Base-by-base conservation (phyloP, 441 rosid genomes). In the Pelargonium myrrhifolium region DNA sequence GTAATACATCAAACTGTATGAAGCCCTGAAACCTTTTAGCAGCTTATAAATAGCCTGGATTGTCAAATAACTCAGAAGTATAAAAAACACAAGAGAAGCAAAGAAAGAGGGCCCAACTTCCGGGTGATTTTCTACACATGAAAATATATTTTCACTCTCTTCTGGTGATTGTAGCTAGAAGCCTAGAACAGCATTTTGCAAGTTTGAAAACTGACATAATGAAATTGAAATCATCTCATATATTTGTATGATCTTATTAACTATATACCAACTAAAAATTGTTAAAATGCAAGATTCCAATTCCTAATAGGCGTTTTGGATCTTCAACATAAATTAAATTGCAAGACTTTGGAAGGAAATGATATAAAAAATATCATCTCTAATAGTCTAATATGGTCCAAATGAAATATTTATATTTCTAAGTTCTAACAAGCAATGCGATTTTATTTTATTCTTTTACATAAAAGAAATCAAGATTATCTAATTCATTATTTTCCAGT, bases 1-100 rank as follows among this genome's bases (percentile, higher is more conserved):
- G 31, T 63, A 74, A 24, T 65, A 39, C 24, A 67, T 76, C 73
- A 79, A 62, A 68, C 22, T 9, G 21, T 39, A 39, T 49, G 45
- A 35, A n/a, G 24, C 63, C 51, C 10, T 53, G 64, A 40, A 66
- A 21, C 56, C 40, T 68, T 8, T 15, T 43, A 68, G 20, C 67
- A 55, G 40, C 43, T 62, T 31, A 68, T 3, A n/a, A 51, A 14
- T 9, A 55, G 62, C 14, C 43, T 37, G 53, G 61, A 61, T 72
- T 51, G 21, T 72, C n/a, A 35, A 68, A 53, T 53, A 53, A 53
- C 17, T 15, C 18, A 53, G 21, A 17, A 53, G 18, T 15, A n/a
- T 14, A n/a, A 51, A 15, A 51, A 51, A 14, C 2, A 4, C 0
- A 53, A 53, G 9, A 21, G 8, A 53, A 53, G 59, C 31, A 28